Base-by-base conservation (phyloP, 805 yeast species). In the Lachancea waltii region DNA sequence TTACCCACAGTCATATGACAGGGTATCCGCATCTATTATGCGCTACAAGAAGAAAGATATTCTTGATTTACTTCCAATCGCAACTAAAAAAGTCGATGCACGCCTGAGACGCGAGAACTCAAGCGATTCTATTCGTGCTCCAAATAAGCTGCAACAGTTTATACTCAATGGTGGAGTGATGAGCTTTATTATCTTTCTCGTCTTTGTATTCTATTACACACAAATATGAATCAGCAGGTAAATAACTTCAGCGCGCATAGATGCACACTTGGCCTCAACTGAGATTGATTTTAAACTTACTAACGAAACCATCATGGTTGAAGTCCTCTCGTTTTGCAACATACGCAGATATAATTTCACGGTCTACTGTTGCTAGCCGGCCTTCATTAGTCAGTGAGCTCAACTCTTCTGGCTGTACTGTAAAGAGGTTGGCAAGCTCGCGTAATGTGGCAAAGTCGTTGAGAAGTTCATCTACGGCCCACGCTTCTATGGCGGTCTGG, bases 371-470 rank as follows among this genome's bases (percentile, higher is more conserved):
- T 1, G 80, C 77, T 45, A 87, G 65, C 49, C 79, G 85, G 1
- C 95, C 92, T 52, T 86, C 95, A 28, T 79, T 77, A 2, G 86
- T 77, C 52, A 87, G 68, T 1, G 95, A 83, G 45, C 78, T 78
- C 38, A 87, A 64, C 49, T 85, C 70, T 41, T 83, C 83, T 2
- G 90, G 82, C 53, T 84, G 92, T 13, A 85, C 95, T 0, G 95
- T 81, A 58, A 80, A 89, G 42, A 89, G 64, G 51, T 85, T 85
- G 22, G 90, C 86, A 44, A 89, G 73, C 48, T 87, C 95, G 54
- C 86, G 75, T 45, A 89, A 63, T 9, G 85, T 70, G 35, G 76
- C 77, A 62, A 84, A 81, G 41, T 72, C 71, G 23, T 78, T 83
- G 3, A 77, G 64, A 20, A 85, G 61, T 29, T 73, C 77, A 2